Conservation (phyloP, 2,329 filamentous ascomycete species). For the Sporothrix protearum region DNA sequence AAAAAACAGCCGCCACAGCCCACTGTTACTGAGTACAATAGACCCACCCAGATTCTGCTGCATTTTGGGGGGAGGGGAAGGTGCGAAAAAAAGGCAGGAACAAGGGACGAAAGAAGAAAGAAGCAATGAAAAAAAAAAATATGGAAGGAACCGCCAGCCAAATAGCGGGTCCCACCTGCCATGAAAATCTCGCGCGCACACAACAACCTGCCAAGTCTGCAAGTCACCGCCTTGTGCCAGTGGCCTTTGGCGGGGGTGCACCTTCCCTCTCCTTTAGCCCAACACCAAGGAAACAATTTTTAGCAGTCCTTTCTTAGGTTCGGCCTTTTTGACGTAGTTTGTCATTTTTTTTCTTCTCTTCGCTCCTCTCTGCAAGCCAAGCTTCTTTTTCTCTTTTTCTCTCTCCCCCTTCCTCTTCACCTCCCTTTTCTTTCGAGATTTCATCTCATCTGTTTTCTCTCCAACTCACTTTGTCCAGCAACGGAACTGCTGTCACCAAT, state of each 20-base stretch:
- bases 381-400: not conserved
- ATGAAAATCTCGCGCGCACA: slow-evolving; percentile 5
- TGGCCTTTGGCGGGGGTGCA: slow-evolving; percentile 1
- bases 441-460: not conserved
- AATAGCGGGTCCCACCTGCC: not conserved
- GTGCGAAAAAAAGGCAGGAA: slow-evolving; percentile 1
- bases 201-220: not conserved
- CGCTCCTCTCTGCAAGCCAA: not conserved
- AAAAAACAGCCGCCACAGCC: slow-evolving; percentile 2
- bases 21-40: slow-evolving; percentile 4
- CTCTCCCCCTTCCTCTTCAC: not conserved
- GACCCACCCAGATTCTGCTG: not conserved
- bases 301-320: slow-evolving; percentile 7
- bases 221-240: not conserved
- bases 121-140: not conserved
- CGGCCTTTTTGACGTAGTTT: slow-evolving; percentile 3
- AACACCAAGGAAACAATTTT: not conserved
- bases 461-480: not conserved
- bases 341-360: slow-evolving; percentile 1
- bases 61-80: not conserved
- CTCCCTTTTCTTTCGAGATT: not conserved
- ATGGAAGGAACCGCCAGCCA: not conserved
- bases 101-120: not conserved
- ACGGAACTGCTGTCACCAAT: not conserved
- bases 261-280: not conserved